Base-by-base conservation (phyloP, 2,329 filamentous ascomycete species). In the Ampelomyces quisqualis region DNA sequence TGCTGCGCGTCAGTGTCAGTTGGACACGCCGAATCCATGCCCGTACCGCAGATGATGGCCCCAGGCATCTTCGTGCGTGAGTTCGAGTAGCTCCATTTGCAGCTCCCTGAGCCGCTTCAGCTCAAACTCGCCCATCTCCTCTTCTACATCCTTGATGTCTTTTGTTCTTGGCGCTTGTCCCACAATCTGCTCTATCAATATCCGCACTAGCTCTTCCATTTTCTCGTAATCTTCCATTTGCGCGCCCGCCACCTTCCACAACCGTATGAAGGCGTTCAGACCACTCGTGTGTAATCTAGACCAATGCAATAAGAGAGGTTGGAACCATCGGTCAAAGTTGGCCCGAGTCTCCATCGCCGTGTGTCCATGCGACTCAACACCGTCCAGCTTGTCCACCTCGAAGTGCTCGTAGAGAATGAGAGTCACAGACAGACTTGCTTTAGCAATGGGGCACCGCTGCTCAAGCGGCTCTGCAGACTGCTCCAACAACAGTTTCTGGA, bases 51-150 rank as follows among this genome's bases (percentile, higher is more conserved):
- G 76, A 69, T 97, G 90, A 48, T 87, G 81, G 9, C 90, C 90
- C 93, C 93, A 98, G 34, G 87, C 87, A 64, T 94, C 88, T 65
- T 97, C 91, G 62, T 97, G 97, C 0, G 89, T 88, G 51, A 93
- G 75, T 64, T 95, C 88, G 4, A 97, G 75, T 8, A 96, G 77
- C 55, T 94, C 87, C 90, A 97, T 96, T 69, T 98, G 93, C 39
- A 95, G 74, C 60, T 90, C 84, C 36, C 93, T 81, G 39, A 97
- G 75, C 26, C 83, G 80, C 30, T 78, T 74, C 55, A 90, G 86
- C 53, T 95, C 90, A 62, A 89, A 91, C 55, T 90, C 86, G 5
- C 81, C 77, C 43, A 98, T 76, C 47, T 96, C 90, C 53, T 95
- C 90, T 68, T 97, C 91, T 0, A 95, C 81, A 55, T 95, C 89